Evolutionary conservation across 2,329 filamentous ascomycete species (phyloP), one percentile per base, ranked within the genome.

Genomic region (Botryotinia narcissicola): DNA sequence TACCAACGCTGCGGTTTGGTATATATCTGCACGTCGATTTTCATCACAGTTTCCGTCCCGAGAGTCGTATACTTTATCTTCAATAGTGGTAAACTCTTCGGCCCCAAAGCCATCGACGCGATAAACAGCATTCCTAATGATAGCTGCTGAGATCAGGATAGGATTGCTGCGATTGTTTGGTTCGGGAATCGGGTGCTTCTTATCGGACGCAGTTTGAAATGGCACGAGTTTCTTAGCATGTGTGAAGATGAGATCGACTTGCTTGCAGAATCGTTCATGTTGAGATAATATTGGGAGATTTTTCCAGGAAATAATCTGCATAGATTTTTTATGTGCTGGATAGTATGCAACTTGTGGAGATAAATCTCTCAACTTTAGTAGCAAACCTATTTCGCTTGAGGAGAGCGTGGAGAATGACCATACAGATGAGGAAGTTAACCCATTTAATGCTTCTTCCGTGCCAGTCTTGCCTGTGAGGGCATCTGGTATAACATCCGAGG

Each of bases 241-340:
- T 3, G 78, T 42, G 8, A 85, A 78, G 25, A 87, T 82, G 0
- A 72, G 75, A 8, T 76, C 57, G 0, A 86, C 85, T 9, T 76
- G 67, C 3, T 76, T 74, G 54, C 80, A 80, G 60, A 87, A 87
- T 0, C 78, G 77, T 0, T 82, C 81, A 71, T 88, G 83, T 71
- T 89, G 87, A 0, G 84, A 78, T 1, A 86, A 75, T 8, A 81
- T 82, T 1, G 82, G 81, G 0, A 89, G 77, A 0, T 70, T 0
- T 0, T 77, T 71, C 87, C 87, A 90, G 0, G 22, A 1, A 4
- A 87, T 81, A 0, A 64, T 81, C 71, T 90, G 85, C 86, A 89
- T 89, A 0, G 81, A 79, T 22, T 77, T 73, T 16, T 81, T n/a
- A 12, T 84, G 40, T 0, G 22, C 0, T 0, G 87, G 86, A 71